phyloP scores from a whole-genome alignment of 2,329 filamentous ascomycete species.

The Ceratocystis eucalypticola region DNA sequence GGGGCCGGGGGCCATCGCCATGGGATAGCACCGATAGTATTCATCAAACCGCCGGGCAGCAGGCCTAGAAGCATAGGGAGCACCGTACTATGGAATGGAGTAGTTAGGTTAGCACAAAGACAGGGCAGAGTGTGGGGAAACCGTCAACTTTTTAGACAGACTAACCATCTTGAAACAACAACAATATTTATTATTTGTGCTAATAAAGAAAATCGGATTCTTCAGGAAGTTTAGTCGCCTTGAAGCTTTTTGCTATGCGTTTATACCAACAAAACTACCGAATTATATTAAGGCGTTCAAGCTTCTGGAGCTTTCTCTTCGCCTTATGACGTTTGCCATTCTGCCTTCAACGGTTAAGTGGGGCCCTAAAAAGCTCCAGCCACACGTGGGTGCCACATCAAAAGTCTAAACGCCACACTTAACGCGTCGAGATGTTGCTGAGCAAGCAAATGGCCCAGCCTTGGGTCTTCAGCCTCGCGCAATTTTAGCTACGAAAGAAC shows the following conservation, averaged over 20 bases:
- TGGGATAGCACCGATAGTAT: constrained; percentile 93
- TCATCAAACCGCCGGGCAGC: constrained; percentile 78
- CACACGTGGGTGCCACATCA: constrained; percentile 4
- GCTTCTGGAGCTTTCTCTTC: background rate
- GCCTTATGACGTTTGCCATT: constrained; percentile 17
- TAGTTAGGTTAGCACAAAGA: background rate
- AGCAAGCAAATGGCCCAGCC: background rate
- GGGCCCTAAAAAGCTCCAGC: background rate
- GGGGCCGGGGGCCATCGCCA: constrained; percentile 83
- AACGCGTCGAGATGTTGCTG: constrained; percentile 11
- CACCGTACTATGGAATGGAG: constrained; percentile 8
- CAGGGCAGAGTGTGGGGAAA: background rate
- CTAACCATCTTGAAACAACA: constrained; percentile 12
- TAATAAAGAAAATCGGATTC: no score
- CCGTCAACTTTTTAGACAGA: background rate
- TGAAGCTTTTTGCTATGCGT: no score
- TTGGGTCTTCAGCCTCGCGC: constrained; percentile 15
- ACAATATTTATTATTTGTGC: background rate
- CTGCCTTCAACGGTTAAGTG: constrained; percentile 14
- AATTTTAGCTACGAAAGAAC: background rate
- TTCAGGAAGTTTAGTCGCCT: no score
- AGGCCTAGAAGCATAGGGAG: constrained; percentile 31
- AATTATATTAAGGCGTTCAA: no score
- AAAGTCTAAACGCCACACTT: constrained; percentile 6
- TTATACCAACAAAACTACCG: no score